Percentiles rank a stretch among this genome's conserved stretches.
These are phyloP conservation scores for Endogone sp. DNA, from an alignment of 192 early-diverging fungal species.

Conservation along the genomic window DNA sequence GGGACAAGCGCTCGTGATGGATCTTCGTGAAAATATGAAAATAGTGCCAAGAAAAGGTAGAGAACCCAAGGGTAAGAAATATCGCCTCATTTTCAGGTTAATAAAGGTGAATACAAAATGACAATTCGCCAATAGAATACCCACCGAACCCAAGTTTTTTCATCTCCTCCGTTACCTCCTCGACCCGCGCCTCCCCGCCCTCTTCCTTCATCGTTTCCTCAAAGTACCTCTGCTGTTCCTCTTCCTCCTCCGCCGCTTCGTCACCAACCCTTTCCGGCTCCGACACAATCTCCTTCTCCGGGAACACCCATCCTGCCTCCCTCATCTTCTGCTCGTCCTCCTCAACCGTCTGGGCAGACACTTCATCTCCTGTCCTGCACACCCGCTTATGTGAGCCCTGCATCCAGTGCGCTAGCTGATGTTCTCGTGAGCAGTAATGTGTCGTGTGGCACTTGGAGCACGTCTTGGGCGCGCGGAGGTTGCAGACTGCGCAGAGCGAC, in stretches of 20 bases:
- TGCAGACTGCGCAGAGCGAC: slow-evolving; percentile 64
- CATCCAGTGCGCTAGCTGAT: slow-evolving; percentile 85
- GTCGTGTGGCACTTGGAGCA: slow-evolving; percentile 75
- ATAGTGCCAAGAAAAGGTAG: too few species aligned
- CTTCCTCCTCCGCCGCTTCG: slow-evolving; percentile 43
- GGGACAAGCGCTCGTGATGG: slow-evolving; percentile 34
- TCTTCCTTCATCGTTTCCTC: slow-evolving; percentile 33
- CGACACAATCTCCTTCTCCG: slow-evolving; percentile 62
- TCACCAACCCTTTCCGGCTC: slow-evolving; percentile 57
- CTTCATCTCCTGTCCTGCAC: slow-evolving; percentile 26
- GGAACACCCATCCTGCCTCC: slow-evolving; percentile 41
- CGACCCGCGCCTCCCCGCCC: slow-evolving; percentile 26
- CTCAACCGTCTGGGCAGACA: background rate
- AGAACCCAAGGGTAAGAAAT: too few species aligned
- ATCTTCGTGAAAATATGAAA: too few species aligned
- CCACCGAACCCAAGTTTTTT: slow-evolving; percentile 10
- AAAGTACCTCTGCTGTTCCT: slow-evolving; percentile 29
- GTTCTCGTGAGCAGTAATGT: slow-evolving; percentile 80
- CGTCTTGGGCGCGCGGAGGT: slow-evolving; percentile 61
- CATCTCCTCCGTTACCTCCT: slow-evolving; percentile 20
- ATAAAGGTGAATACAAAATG: too few species aligned
- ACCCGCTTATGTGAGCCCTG: slow-evolving; percentile 63
- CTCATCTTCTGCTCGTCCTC: slow-evolving; percentile 19
- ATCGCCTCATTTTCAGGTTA: too few species aligned
- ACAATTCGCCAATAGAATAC: too few species aligned